Conservation (phyloP, 495 filamentous ascomycete genomes). For the Aspergillus nidulans region DNA sequence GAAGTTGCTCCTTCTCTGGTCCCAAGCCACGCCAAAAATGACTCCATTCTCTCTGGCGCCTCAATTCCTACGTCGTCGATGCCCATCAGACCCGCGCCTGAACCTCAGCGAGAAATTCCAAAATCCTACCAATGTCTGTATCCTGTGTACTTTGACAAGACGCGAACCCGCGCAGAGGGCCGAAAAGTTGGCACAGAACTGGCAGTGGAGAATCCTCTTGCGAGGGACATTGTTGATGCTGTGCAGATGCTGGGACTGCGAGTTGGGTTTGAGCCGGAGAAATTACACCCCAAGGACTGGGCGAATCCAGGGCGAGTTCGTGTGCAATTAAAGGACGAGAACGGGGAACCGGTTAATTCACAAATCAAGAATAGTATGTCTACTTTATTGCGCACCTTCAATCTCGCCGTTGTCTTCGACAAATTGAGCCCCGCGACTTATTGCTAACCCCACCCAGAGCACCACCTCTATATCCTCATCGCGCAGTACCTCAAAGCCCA, state of each 20-base stretch:
- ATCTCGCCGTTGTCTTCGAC: background rate
- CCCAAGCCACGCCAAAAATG: slow-evolving; percentile 35
- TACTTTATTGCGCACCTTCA: background rate
- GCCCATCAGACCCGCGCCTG: slow-evolving; percentile 30
- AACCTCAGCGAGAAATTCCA: slow-evolving; percentile 52
- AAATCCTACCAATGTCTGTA: slow-evolving; percentile 85
- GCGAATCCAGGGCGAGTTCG: slow-evolving; percentile 89
- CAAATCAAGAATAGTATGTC: slow-evolving; percentile 72
- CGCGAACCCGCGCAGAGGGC: slow-evolving; percentile 69
- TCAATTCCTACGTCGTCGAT: slow-evolving; percentile 32
- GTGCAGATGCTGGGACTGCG: slow-evolving; percentile 67
- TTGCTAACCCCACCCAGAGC: slow-evolving; percentile 46
- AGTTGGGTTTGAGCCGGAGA: slow-evolving; percentile 82
- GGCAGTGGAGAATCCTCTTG: slow-evolving; percentile 81
- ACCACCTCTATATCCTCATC: slow-evolving; percentile 78
- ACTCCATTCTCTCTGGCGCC: slow-evolving; percentile 38
- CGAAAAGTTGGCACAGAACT: slow-evolving; percentile 66
- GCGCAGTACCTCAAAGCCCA: slow-evolving; percentile 67
- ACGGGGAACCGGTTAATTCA: slow-evolving; percentile 41
- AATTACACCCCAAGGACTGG: slow-evolving; percentile 95
- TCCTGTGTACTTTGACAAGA: slow-evolving; percentile 86
- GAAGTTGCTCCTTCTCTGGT: slow-evolving; percentile 67
- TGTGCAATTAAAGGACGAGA: slow-evolving; percentile 62
- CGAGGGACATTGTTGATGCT: slow-evolving; percentile 83
- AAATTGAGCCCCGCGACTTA: background rate